Evolutionary conservation across 371 early-diverging fungal species (phyloP), one percentile per base, ranked within the genome.

Genomic region (Conidiobolus incongruus): DNA sequence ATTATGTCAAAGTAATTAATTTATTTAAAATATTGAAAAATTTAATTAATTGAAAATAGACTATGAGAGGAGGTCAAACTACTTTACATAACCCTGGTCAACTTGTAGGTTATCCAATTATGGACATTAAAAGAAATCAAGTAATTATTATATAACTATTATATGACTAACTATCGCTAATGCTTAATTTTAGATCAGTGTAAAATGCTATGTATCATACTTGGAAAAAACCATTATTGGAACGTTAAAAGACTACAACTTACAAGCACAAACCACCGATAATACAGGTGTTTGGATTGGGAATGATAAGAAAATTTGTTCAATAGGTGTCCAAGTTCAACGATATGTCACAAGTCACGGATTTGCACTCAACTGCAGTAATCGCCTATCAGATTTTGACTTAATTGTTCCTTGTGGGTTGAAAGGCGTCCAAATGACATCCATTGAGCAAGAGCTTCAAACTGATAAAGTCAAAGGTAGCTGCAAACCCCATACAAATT

Each of bases 51-150:
- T 26, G n/a, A n/a, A n/a, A 11, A 8, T 47, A 66, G 62, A 70
- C 74, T 0, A 58, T 68, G 56, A 64, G 94, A 11, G 97, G 97
- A 16, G 97, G 97, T 4, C 82, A 96, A 59, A 70, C 78, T 4
- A 96, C 97, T 0, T 96, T 77, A 52, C 97, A 96, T 62, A 95
- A 95, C 0, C 97, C 95, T 2, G 95, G 95, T 0, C 97, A 96
- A 61, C 61, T 96, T 30, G 85, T 96, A 19, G 88, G 76, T 8
- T 96, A 96, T 54, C 97, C 97, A 2, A 87, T 88, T 35, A 30
- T 94, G 8, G 66, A 89, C 51, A 60, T 96, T 28, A 66, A 72
- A 35, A 63, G 65, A 39, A 63, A 60, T 41, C 51, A 68, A 53
- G 75, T 71, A 63, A 32, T n/a, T n/a, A n/a, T n/a, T n/a, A n/a